phyloP scores from a whole-genome alignment of 495 filamentous ascomycete genomes.

The Friedmanniomyces simplex region DNA sequence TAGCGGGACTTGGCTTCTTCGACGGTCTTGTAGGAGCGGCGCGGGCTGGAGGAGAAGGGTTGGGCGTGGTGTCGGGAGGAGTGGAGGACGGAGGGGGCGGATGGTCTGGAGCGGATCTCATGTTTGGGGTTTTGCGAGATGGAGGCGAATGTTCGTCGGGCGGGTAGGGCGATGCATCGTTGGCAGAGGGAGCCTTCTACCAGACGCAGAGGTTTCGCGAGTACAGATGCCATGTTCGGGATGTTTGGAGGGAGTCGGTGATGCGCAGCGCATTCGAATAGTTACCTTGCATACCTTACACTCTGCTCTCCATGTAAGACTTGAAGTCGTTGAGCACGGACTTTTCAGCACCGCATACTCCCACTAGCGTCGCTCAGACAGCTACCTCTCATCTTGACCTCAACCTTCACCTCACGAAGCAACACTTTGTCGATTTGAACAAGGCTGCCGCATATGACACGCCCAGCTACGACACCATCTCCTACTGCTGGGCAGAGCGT shows the following conservation, averaged over 20 bases:
- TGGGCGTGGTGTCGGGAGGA: background rate
- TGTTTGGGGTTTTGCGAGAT: slow-evolving; percentile 13
- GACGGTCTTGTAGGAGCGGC: slow-evolving; percentile 22
- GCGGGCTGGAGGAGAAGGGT: slow-evolving; percentile 16
- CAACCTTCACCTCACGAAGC: no score
- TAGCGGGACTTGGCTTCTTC: slow-evolving; percentile 22
- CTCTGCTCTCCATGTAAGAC: no score
- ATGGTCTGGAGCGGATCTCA: slow-evolving; percentile 16
- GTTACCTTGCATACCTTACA: no score
- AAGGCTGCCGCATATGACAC: no score
- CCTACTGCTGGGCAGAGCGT: no score
- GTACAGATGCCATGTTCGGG: slow-evolving; percentile 3
- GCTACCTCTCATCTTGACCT: no score
- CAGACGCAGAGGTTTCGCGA: slow-evolving; percentile 68
- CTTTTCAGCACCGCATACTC: no score
- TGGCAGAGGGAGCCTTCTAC: slow-evolving; percentile 73
- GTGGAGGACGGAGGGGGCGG: background rate
- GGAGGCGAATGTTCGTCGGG: slow-evolving; percentile 7
- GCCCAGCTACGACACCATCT: no score
- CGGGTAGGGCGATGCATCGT: background rate
- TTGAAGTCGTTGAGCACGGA: no score
- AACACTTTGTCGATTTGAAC: no score
- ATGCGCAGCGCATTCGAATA: no score
- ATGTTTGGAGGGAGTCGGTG: background rate
- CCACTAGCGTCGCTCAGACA: no score